Base-by-base conservation (phyloP, 495 filamentous ascomycete genomes). In the Aspergillus homomorphus region DNA sequence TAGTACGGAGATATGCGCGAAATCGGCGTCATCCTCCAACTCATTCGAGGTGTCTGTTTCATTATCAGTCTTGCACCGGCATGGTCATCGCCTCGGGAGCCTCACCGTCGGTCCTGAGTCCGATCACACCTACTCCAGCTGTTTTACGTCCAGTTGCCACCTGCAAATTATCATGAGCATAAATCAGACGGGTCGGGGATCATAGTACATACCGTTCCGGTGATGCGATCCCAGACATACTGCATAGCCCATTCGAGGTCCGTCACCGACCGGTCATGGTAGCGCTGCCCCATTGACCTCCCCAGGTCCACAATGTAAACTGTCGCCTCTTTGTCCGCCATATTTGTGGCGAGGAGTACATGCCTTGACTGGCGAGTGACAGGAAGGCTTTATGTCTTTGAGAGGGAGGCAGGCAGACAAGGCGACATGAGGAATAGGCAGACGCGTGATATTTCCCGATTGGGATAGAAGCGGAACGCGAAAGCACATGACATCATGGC, bases 211-310 rank as follows among this genome's bases (percentile, higher is more conserved):
- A 64, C 86, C 10, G 90, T 96, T 20, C 81, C 85, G 0, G 90
- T 90, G 63, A 98, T 95, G 64, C 87, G 91, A 71, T 97, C 94
- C 94, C 94, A 99, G 50, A 99, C 84, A 79, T 96, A 99, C 55
- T 84, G 84, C 89, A 98, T 87, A 19, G 86, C 82, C 80, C 84
- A 98, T 55, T 96, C 90, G 4, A 98, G 84, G 72, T 98, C 89
- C 16, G 89, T 87, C 66, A 92, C 80, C 7, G 71, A 64, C 51
- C 95, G 85, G n/a, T 86, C 91, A 77, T 87, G 78, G 60, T 83
- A 82, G 59, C 79, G 82, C 65, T 89, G 77, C 46, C 82, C 87
- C 90, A 96, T 98, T 19, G 94, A 90, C 60, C 71, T 73, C 51
- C 90, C 92, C 22, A 96, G 79, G 71, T 98, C 93, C 50, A 99